These are phyloP conservation scores for Alternaria ventricosa DNA, from an alignment of 2,329 filamentous ascomycete species.

Conservation along the genomic window DNA sequence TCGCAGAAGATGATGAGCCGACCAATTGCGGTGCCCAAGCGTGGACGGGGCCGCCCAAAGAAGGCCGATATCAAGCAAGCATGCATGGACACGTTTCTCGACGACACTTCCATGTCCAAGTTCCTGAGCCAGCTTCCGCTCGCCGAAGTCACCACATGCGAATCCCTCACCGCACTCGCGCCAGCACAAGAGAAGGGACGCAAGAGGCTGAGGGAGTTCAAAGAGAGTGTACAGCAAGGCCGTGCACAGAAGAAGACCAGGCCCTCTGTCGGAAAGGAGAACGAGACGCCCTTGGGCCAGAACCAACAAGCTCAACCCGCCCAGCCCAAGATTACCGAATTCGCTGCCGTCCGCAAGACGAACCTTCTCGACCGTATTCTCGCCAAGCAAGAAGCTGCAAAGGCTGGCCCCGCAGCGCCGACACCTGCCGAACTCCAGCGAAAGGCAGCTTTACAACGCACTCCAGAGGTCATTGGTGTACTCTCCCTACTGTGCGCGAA, in stretches of 20 bases:
- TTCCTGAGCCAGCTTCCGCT: slow-evolving; percentile 67
- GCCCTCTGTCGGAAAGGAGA: slow-evolving; percentile 40
- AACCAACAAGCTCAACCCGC: slow-evolving; percentile 22
- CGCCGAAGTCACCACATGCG: slow-evolving; percentile 60
- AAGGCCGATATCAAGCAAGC: slow-evolving; percentile 46
- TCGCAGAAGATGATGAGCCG: slow-evolving; percentile 31
- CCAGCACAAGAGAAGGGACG: slow-evolving; percentile 70
- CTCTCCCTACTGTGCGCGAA: slow-evolving; percentile 51
- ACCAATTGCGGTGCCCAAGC: slow-evolving; percentile 44
- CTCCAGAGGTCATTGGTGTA: slow-evolving; percentile 54
- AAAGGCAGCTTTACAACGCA: slow-evolving; percentile 55
- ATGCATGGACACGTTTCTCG: slow-evolving; percentile 56
- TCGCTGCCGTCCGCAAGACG: slow-evolving; percentile 50
- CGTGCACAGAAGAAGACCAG: slow-evolving; percentile 41
- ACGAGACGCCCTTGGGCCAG: slow-evolving; percentile 23
- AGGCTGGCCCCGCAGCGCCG: slow-evolving; percentile 47
- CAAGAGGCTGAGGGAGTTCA: slow-evolving; percentile 71
- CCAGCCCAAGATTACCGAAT: slow-evolving; percentile 48
- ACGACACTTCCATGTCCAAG: slow-evolving; percentile 42
- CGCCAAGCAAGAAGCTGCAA: slow-evolving; percentile 55
- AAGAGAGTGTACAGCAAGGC: slow-evolving; percentile 60
- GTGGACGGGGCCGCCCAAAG: slow-evolving; percentile 41
- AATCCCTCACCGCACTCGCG: slow-evolving; percentile 60
- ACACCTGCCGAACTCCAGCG: slow-evolving; percentile 53
- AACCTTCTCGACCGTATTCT: slow-evolving; percentile 59